Conservation (phyloP, 2,329 filamentous ascomycete genomes). For the Xylaria sp. region DNA sequence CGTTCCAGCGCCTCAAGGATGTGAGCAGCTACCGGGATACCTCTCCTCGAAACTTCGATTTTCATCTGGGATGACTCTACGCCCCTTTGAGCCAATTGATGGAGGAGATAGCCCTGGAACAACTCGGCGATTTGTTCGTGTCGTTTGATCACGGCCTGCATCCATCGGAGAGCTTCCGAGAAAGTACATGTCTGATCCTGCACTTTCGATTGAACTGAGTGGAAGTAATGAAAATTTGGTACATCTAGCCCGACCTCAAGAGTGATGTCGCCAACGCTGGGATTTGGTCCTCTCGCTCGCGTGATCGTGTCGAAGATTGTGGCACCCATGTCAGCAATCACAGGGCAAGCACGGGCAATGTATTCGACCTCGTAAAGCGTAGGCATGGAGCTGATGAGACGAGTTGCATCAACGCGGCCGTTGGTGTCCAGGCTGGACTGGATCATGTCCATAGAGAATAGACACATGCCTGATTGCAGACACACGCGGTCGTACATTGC, state of each 20-base stretch:
- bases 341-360: constrained; percentile 9
- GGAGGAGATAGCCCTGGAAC: constrained; percentile 7
- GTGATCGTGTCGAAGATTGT: constrained; percentile 1
- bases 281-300: not conserved
- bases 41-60: constrained; percentile 6
- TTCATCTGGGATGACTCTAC: not conserved
- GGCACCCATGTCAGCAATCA: constrained; percentile 8
- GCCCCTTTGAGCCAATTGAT: constrained; percentile 5
- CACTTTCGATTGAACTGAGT: constrained; percentile 7
- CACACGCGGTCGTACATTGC: constrained; percentile 8
- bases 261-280: not conserved
- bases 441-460: constrained; percentile 6
- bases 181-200: constrained; percentile 4
- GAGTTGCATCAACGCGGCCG: constrained; percentile 4
- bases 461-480: constrained; percentile 11
- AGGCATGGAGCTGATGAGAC: not conserved
- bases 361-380: constrained; percentile 9
- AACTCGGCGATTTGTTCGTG: constrained; percentile 5
- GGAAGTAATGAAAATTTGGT: constrained; percentile 10
- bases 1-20: constrained; percentile 10
- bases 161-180: constrained; percentile 9
- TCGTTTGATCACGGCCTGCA: constrained; percentile 5
- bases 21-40: constrained; percentile 8
- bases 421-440: constrained; percentile 10
- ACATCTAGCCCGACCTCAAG: constrained; percentile 1